Conservation (phyloP, 1,284 basidiomycete species). For the Thelephora terrestris region DNA sequence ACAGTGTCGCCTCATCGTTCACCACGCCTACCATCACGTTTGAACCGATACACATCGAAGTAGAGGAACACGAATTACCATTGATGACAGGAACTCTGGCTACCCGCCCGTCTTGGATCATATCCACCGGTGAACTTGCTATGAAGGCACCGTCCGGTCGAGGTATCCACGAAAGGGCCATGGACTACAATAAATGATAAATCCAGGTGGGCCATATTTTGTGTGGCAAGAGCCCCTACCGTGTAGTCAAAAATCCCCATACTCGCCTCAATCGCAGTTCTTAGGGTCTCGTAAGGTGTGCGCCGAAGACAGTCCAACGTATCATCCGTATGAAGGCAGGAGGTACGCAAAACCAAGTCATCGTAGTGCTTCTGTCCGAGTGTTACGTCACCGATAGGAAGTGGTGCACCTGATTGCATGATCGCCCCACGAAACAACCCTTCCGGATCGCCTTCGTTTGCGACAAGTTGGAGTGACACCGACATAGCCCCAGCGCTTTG, state of each 20-base stretch:
- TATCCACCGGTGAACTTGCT: constrained; percentile 16
- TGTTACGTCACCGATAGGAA: constrained; percentile 22
- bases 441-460: constrained; percentile 21
- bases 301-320: constrained; percentile 31
- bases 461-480: constrained; percentile 25
- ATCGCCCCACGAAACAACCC: constrained; percentile 26
- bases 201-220: too few relatives aligned
- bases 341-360: constrained; percentile 20
- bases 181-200: too few relatives aligned
- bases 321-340: constrained; percentile 23
- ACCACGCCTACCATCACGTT: constrained; percentile 20
- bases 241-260: constrained; percentile 19
- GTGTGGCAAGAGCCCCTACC: too few relatives aligned
- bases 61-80: constrained; percentile 9
- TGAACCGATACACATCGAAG: too few relatives aligned
- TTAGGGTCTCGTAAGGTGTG: constrained; percentile 21
- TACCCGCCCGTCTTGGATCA: constrained; percentile 18
- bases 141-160: constrained; percentile 27
- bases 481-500: too few relatives aligned
- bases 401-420: constrained; percentile 29
- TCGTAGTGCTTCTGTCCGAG: constrained; percentile 25
- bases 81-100: constrained; percentile 23
- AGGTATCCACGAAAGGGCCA: not conserved
- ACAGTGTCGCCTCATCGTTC: constrained; percentile 26
- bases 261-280: constrained; percentile 18